These are phyloP conservation scores for Zizania palustris DNA, from an alignment of 202 grass and related monocot genomes.

Conservation along the genomic window DNA sequence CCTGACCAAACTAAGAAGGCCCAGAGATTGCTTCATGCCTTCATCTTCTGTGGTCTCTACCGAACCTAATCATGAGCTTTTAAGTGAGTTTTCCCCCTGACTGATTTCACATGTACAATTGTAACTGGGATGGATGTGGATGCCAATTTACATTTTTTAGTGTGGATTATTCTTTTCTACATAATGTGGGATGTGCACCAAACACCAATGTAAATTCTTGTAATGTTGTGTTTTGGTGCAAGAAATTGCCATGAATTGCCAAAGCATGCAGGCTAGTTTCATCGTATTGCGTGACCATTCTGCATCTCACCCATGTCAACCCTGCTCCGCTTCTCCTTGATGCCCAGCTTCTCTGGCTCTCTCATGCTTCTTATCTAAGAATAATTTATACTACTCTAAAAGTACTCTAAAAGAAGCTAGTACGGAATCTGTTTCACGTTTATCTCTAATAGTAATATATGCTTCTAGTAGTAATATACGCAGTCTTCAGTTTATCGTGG, in stretches of 20 bases:
- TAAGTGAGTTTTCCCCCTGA: background rate
- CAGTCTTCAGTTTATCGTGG: too few species aligned
- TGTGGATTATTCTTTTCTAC: background rate
- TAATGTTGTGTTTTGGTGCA: conserved; percentile 25
- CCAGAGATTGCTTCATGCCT: conserved; percentile 63
- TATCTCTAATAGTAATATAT: too few species aligned
- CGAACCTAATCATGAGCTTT: conserved; percentile 38
- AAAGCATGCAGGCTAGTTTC: background rate
- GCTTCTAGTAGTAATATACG: too few species aligned
- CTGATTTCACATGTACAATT: conserved; percentile 41
- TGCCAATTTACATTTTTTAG: background rate
- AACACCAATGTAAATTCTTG: conserved; percentile 30
- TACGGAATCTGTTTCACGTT: too few species aligned
- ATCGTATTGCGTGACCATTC: background rate
- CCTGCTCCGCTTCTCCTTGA: background rate
- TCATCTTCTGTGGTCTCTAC: conserved; percentile 67
- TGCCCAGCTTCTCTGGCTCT: background rate
- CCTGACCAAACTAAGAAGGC: conserved; percentile 60
- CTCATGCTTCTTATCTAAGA: too few species aligned
- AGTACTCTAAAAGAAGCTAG: too few species aligned
- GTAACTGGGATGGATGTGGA: conserved; percentile 33
- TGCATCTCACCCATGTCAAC: background rate
- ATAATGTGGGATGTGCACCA: background rate
- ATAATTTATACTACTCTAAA: too few species aligned
- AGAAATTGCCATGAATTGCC: conserved; percentile 15